Evolutionary conservation across 352 stramenopile genomes (phyloP).

Genomic region (Pythium brachiatum): DNA sequence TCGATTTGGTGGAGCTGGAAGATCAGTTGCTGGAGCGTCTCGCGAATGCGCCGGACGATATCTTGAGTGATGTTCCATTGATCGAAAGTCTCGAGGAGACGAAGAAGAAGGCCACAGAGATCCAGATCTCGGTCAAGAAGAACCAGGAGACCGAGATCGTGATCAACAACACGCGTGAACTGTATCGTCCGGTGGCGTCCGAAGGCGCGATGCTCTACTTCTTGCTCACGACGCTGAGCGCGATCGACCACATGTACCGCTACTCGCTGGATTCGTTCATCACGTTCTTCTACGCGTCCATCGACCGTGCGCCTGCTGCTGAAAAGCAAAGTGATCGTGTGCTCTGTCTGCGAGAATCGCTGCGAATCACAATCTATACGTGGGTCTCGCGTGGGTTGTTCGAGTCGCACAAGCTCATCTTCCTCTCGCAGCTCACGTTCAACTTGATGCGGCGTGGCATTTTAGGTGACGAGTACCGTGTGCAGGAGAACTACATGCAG

Average conservation of each 20-base stretch:
- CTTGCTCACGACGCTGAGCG: constrained; percentile 84
- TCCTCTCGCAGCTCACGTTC: constrained; percentile 88
- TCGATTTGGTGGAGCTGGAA: constrained; percentile 88
- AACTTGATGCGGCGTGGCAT: constrained; percentile 74
- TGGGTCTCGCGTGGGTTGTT: constrained; percentile 91
- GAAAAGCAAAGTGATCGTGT: constrained; percentile 70
- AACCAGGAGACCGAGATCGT: constrained; percentile 87
- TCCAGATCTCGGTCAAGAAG: constrained; percentile 74
- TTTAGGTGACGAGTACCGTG: constrained; percentile 91
- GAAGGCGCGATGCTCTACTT: constrained; percentile 93
- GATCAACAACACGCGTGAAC: constrained; percentile 90
- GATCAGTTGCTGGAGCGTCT: constrained; percentile 88
- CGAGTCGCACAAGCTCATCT: constrained; percentile 90
- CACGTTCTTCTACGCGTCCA: constrained; percentile 82
- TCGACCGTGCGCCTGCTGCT: constrained; percentile 34
- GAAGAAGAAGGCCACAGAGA: constrained; percentile 87
- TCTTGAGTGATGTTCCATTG: constrained; percentile 86
- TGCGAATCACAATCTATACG: constrained; percentile 86
- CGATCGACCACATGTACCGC: constrained; percentile 93
- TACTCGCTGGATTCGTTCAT: constrained; percentile 92
- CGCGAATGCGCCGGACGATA: constrained; percentile 90
- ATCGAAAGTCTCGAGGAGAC: constrained; percentile 92
- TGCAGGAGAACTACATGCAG: constrained; percentile 96
- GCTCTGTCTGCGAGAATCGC: constrained; percentile 55
- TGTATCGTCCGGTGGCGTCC: constrained; percentile 86